Base-by-base conservation (phyloP, 1,139 yeast species). In the Fermentozyma sake region DNA sequence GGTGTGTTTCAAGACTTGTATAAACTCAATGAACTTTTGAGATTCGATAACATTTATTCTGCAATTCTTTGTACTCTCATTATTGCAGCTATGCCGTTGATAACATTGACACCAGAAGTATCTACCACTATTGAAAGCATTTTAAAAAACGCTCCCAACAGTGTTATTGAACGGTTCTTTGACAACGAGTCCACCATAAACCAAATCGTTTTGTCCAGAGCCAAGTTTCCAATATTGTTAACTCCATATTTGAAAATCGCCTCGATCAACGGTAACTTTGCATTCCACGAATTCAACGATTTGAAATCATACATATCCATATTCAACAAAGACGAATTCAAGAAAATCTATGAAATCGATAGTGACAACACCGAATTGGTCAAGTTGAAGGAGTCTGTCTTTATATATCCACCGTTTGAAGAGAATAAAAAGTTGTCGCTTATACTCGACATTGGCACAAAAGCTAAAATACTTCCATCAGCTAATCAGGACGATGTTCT, bases 191-290 rank as follows among this genome's bases (percentile, higher is more conserved):
- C 72, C 12, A 72, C 79, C 4, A 68, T 70, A 24, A 68, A 71
- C 32, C 62, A 77, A n/a, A 46, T 85, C 16, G 61, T 73, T 11
- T 48, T 85, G 16, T 57, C 86, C 0, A 66, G 80, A 35, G 80
- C 93, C 1, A 85, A 86, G 44, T 72, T 84, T 38, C 96, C 96
- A 1, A 61, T 76, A n/a, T 62, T 76, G 3, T 51, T 84, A 11
- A 51, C 67, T 2, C 82, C 93, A 2, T 79, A 79, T 38, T 55
- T 85, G 22, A 68, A 74, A 30, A 45, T 86, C 9, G 67, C 81
- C 3, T 65, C 80, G 8, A 70, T 78, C 16, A 79, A 81, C 40
- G 78, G 83, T 1, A 71, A 70, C 29, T 72, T 78, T 46, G 93
- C 94, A 0, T 66, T 71, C 37, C 74, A 71, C 34, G 83, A 79